Evolutionary conservation across 495 filamentous ascomycete genomes (phyloP).

Genomic region (Polyplosphaeria fusca): DNA sequence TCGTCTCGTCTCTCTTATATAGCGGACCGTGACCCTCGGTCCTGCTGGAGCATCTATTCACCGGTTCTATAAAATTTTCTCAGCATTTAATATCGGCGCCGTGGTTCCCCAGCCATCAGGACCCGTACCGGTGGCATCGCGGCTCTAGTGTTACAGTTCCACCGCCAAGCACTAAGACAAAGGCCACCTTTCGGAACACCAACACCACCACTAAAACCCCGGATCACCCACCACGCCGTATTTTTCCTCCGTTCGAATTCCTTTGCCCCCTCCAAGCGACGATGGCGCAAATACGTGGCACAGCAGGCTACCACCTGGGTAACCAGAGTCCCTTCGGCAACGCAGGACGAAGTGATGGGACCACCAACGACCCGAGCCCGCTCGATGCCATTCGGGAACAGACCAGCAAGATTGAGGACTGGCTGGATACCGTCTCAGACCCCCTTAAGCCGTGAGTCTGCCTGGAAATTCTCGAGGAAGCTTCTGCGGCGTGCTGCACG

Average conservation of each 20-base stretch:
- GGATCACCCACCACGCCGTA: slow-evolving; percentile 15
- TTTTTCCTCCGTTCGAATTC: neutral
- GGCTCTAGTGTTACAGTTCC: too few species aligned
- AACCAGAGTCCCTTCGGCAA: slow-evolving; percentile 52
- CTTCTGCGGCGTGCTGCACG: neutral
- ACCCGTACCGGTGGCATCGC: too few species aligned
- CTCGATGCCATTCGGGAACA: slow-evolving; percentile 89
- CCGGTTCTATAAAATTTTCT: too few species aligned
- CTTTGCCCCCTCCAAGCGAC: slow-evolving; percentile 22
- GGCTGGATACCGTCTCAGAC: slow-evolving; percentile 82
- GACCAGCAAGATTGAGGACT: slow-evolving; percentile 96
- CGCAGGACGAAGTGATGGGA: slow-evolving; percentile 57
- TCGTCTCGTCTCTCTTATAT: neutral
- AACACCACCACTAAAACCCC: slow-evolving; percentile 17
- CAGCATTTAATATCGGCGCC: neutral
- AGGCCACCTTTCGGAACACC: too few species aligned
- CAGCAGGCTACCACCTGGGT: slow-evolving; percentile 91
- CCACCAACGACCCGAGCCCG: slow-evolving; percentile 73
- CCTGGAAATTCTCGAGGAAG: neutral
- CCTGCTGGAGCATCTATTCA: slow-evolving; percentile 8
- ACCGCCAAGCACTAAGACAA: too few species aligned
- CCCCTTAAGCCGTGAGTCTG: slow-evolving; percentile 90
- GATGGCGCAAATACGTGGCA: slow-evolving; percentile 97
- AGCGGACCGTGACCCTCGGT: neutral
- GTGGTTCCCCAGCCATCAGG: too few species aligned